Percentiles rank a stretch among this genome's conserved stretches.
Evolutionary conservation across 345 rosid genomes (phyloP).

Genomic region (Populus nigra): DNA sequence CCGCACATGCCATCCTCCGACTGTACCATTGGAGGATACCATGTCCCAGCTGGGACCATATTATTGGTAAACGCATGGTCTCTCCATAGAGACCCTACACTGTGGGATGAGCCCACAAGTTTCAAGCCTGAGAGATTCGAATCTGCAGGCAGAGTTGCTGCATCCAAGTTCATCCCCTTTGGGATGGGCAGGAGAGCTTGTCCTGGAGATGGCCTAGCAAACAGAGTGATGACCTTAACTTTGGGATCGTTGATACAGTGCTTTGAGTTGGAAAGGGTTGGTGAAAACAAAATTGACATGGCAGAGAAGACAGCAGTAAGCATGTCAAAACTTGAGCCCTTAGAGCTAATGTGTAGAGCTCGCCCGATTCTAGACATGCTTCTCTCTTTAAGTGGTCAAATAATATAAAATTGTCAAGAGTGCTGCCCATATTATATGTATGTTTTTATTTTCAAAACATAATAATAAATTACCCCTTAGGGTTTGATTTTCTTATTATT

Average conservation of each 20-base stretch:
- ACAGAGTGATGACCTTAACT: slow-evolving; percentile 6
- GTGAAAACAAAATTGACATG: slow-evolving; percentile 2
- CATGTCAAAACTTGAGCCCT: slow-evolving; percentile 1
- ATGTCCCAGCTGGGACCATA: not conserved
- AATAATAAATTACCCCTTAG: too few relatives aligned
- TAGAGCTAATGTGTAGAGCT: slow-evolving; percentile 1
- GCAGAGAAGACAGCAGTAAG: not conserved
- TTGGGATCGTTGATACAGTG: slow-evolving; percentile 29
- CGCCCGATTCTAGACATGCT: not conserved
- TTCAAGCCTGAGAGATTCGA: slow-evolving; percentile 21
- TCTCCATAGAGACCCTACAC: not conserved
- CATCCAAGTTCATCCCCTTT: slow-evolving; percentile 6
- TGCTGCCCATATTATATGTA: too few relatives aligned
- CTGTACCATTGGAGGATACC: slow-evolving; percentile 1
- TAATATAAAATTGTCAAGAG: too few relatives aligned
- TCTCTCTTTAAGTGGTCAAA: not conserved
- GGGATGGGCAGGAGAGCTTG: slow-evolving; percentile 18
- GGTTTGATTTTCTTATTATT: too few relatives aligned
- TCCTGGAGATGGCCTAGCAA: slow-evolving; percentile 14
- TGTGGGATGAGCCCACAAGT: not conserved
- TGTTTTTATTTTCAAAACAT: too few relatives aligned
- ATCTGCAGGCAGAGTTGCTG: not conserved
- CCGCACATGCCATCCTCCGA: not conserved
- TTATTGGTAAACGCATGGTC: not conserved
- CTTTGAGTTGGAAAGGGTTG: slow-evolving; percentile 19